Base-by-base conservation (phyloP, 768 basidiomycete genomes). In the Imleria badia region DNA sequence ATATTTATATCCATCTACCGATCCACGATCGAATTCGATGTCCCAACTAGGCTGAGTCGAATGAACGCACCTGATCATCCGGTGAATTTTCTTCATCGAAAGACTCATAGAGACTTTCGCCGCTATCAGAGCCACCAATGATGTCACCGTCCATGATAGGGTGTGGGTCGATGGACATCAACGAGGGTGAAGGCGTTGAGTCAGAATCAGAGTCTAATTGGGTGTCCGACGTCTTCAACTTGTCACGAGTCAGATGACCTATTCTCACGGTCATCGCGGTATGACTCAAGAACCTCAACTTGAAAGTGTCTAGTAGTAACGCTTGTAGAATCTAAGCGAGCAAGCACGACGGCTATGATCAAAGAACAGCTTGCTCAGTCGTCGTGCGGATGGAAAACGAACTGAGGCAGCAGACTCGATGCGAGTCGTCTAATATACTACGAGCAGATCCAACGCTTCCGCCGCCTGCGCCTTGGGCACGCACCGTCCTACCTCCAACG, bases 401-500 rank as follows among this genome's bases (percentile, higher is more conserved):
- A n/a, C n/a, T n/a, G n/a, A n/a, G n/a, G n/a, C n/a, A n/a, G n/a
- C n/a, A n/a, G n/a, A n/a, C n/a, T n/a, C n/a, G n/a, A n/a, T n/a
- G n/a, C n/a, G n/a, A n/a, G n/a, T n/a, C n/a, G n/a, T n/a, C n/a
- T n/a, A n/a, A n/a, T n/a, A n/a, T n/a, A n/a, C n/a, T n/a, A n/a
- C n/a, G n/a, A n/a, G n/a, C n/a, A n/a, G n/a, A n/a, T 81, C 79
- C 31, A 95, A 68, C 0, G 81, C 82, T 66, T 98, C 96, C 0
- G 80, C 81, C 36, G 80, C 78, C 56, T 89, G 75, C 35, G 90
- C 85, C 55, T 85, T 83, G 0, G 92, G 90, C 0, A 98, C 78
- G 3, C 81, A 75, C 3, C n/a, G 20, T 69, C 76, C 74, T 12
- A 88, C 76, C 22, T 86, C 80, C 42, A 88, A 72, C 58, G 84